These are phyloP conservation scores for Pistacia integerrima DNA, from an alignment of 345 rosid species.

Conservation along the genomic window DNA sequence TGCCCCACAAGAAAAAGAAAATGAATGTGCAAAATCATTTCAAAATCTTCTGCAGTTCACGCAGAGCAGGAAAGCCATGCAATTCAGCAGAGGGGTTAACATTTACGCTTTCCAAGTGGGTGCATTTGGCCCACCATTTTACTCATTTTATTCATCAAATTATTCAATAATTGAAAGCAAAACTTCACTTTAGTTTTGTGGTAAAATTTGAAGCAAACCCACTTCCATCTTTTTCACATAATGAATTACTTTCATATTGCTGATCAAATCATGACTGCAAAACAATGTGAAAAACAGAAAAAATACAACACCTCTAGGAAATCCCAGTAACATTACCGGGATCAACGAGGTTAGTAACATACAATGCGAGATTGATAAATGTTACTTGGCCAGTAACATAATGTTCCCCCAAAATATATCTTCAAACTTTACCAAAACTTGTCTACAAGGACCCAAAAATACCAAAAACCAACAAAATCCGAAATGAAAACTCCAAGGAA, in stretches of 20 bases:
- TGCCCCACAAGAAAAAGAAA: background rate
- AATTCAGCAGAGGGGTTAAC: constrained; percentile 2
- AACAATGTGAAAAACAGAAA: background rate
- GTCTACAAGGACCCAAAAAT: background rate
- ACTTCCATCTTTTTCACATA: background rate
- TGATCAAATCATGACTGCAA: too few relatives aligned
- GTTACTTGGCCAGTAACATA: background rate
- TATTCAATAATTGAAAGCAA: constrained; percentile 17
- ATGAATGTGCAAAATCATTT: background rate
- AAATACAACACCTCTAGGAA: background rate
- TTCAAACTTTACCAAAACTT: background rate
- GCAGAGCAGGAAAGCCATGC: background rate
- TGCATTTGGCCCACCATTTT: constrained; percentile 17
- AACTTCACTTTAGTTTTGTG: background rate
- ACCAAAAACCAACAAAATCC: background rate
- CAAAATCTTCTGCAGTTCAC: background rate
- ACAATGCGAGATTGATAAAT: background rate
- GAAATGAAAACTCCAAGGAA: background rate
- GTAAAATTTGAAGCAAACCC: background rate
- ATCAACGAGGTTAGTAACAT: too few relatives aligned
- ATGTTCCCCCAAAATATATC: background rate
- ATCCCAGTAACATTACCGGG: too few relatives aligned
- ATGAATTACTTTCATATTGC: background rate
- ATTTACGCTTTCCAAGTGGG: constrained; percentile 1
- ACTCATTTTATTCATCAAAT: background rate